Conservation (phyloP, 768 basidiomycete species). For the Mycena latifolia region DNA sequence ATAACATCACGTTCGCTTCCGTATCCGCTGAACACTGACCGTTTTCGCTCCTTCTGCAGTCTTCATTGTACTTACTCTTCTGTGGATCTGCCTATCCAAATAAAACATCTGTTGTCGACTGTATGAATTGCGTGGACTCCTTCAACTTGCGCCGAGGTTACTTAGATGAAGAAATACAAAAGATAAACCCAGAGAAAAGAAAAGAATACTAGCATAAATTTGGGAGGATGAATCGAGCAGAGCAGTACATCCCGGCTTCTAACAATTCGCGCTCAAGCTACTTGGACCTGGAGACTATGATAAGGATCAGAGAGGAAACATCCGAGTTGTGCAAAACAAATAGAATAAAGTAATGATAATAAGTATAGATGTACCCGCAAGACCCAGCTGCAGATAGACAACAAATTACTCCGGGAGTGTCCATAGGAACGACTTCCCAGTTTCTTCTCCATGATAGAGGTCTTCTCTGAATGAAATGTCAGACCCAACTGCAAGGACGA, state of each 20-base stretch:
- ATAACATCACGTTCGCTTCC: neutral
- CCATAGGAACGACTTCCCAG: slow-evolving; percentile 71
- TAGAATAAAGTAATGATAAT: slow-evolving; percentile 8
- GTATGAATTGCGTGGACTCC: too few species aligned
- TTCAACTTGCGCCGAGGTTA: too few species aligned
- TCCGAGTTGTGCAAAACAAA: neutral
- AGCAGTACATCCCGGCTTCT: too few species aligned
- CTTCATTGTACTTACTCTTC: too few species aligned
- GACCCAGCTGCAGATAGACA: slow-evolving; percentile 21
- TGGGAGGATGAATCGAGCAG: too few species aligned
- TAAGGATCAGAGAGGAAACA: neutral
- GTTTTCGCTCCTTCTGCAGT: neutral
- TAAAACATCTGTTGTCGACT: too few species aligned
- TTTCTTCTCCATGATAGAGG: slow-evolving; percentile 74
- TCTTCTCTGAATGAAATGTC: slow-evolving; percentile 57
- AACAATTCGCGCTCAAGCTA: too few species aligned
- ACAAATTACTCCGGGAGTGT: slow-evolving; percentile 63
- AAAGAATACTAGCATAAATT: too few species aligned
- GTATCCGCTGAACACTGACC: neutral
- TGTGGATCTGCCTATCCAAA: too few species aligned
- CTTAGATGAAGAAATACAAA: too few species aligned
- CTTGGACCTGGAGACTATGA: too few species aligned
- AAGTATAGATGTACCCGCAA: slow-evolving; percentile 24
- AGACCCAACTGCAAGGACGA: neutral
- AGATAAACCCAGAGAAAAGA: too few species aligned